Base-by-base conservation (phyloP, 768 basidiomycete genomes). In the Tylopilus vinaceipallidus region DNA sequence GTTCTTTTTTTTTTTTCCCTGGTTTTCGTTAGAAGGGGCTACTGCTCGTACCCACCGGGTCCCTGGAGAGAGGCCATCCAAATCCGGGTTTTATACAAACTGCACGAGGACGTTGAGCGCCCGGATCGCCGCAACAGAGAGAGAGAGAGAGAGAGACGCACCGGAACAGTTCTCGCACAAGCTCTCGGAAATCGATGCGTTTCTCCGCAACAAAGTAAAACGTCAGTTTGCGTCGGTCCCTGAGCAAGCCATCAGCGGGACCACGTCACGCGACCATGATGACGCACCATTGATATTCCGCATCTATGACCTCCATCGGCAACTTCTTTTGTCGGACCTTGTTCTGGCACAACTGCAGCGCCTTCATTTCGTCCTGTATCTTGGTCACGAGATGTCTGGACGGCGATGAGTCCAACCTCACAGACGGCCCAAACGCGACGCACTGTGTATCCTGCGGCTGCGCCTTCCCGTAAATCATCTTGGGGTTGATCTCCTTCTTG, bases 281-380 rank as follows among this genome's bases (percentile, higher is more conserved):
- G 6, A 72, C 87, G 24, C 49, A 94, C 94, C 94, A 98, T 65
- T 99, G 95, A 73, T 95, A 99, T 71, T 98, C 95, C 27, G 95
- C 95, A 69, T 98, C 95, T 42, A 97, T 85, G 50, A 99, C 94
- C 69, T 98, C 92, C 95, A 99, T 99, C 16, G 94, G 94, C 63
- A 98, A 72, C 65, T 93, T 93, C 73, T 95, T 90, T 67, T 93
- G 91, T 45, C 85, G 76, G 13, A 97, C 95, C 69, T 98, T 98
- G 52, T 77, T 89, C 68, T 92, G 84, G 59, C 95, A 97, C 47
- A 98, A 73, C 61, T 90, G 85, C 37, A 99, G 73, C 19, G 95
- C 95, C 71, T 95, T 94, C 49, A 83, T 71, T 70, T 99, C 95
- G 68, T 99, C 95, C 61, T 88, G 85, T 48, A 83, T 75, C 74